phyloP scores from a whole-genome alignment of 257 asterid genomes.

The Penstemon barbatus region DNA sequence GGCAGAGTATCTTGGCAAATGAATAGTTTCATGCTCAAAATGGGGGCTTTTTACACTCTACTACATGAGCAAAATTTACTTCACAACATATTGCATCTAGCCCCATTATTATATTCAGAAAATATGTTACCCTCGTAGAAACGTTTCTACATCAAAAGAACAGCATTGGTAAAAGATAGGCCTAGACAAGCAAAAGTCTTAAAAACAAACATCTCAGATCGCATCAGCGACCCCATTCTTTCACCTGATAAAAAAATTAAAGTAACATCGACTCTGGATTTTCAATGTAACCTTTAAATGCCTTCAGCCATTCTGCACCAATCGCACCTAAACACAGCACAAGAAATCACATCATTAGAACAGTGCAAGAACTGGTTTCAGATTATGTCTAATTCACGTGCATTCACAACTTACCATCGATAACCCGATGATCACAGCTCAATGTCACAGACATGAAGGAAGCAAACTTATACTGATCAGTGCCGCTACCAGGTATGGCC shows the following conservation, averaged over 20 bases:
- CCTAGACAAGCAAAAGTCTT: slow-evolving; percentile 21
- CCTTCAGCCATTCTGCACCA: slow-evolving; percentile 99
- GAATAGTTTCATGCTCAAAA: slow-evolving; percentile 19
- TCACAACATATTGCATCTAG: slow-evolving; percentile 17
- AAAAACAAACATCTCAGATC: slow-evolving; percentile 25
- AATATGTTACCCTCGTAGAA: slow-evolving; percentile 23
- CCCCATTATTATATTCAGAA: slow-evolving; percentile 39
- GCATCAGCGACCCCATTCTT: background rate
- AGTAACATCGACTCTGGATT: slow-evolving; percentile 93
- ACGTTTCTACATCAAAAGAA: slow-evolving; percentile 25
- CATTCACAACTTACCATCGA: slow-evolving; percentile 66
- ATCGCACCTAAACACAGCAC: slow-evolving; percentile 68
- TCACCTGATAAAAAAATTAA: slow-evolving; percentile 26
- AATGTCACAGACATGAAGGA: slow-evolving; percentile 81
- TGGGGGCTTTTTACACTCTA: slow-evolving; percentile 33
- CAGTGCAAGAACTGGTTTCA: background rate
- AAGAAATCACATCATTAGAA: slow-evolving; percentile 20
- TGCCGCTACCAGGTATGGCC: slow-evolving; percentile 70
- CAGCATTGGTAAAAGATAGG: slow-evolving; percentile 23
- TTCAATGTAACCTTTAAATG: slow-evolving; percentile 94
- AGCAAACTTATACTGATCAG: slow-evolving; percentile 62
- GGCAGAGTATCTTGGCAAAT: slow-evolving; percentile 10
- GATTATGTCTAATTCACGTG: background rate
- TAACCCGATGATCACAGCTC: slow-evolving; percentile 98
- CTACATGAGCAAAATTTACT: slow-evolving; percentile 34